Percentiles rank a stretch among this genome's conserved stretches.
Evolutionary conservation across 495 filamentous ascomycete species (phyloP).

Genomic region (Talaromyces wortmannii): DNA sequence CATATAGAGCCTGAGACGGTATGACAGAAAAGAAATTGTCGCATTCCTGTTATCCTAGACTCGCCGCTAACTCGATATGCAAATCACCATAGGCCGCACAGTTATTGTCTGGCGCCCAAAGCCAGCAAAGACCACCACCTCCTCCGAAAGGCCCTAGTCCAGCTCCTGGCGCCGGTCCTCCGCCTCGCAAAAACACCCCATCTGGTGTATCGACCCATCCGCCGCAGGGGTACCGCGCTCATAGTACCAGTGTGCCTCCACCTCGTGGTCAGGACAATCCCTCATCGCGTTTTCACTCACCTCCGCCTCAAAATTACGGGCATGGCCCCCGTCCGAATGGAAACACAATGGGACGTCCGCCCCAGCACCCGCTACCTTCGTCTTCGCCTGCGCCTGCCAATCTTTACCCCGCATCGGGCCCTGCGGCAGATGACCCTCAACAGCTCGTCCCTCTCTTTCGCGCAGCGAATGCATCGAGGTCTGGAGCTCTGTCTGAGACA

Average conservation of each 20-base stretch:
- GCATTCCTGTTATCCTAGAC: too few relatives aligned
- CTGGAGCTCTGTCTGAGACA: constrained; percentile 74
- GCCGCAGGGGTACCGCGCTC: constrained; percentile 23
- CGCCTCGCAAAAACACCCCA: constrained; percentile 18
- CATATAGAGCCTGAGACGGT: constrained; percentile 79
- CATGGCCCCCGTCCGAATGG: constrained; percentile 46
- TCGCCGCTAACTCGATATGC: too few relatives aligned
- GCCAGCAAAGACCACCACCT: constrained; percentile 17
- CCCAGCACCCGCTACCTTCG: constrained; percentile 42
- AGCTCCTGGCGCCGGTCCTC: constrained; percentile 21
- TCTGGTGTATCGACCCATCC: constrained; percentile 22
- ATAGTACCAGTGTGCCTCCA: constrained; percentile 14
- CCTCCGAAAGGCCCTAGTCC: constrained; percentile 20
- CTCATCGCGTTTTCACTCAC: constrained; percentile 42
- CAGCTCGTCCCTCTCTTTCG: constrained; percentile 79
- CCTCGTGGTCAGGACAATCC: constrained; percentile 17
- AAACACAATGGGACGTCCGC: constrained; percentile 38
- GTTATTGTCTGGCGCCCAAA: background rate
- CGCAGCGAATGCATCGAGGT: constrained; percentile 79
- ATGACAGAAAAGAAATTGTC: constrained; percentile 8
- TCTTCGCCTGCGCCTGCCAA: constrained; percentile 36
- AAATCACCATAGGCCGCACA: background rate
- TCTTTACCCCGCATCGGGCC: constrained; percentile 51
- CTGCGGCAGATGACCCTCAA: constrained; percentile 52
- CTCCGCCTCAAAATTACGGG: constrained; percentile 54